Conservation (phyloP, 345 rosid genomes). For the Hibiscus trionum region DNA sequence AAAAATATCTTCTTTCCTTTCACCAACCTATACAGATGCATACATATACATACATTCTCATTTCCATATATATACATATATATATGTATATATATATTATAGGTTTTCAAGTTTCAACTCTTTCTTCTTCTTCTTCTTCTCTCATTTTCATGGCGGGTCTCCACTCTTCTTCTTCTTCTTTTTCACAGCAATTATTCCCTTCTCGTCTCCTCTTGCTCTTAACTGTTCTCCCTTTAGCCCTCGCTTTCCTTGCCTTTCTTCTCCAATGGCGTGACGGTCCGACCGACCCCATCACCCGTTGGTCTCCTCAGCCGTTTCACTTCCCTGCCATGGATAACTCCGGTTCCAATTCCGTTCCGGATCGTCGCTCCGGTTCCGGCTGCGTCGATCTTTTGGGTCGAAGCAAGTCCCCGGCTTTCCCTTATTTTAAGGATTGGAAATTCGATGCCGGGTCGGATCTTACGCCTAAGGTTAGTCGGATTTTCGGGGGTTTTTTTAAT, state of each 20-base stretch:
- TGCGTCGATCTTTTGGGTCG: constrained; percentile 55
- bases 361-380: constrained; percentile 31
- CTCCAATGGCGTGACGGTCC: constrained; percentile 64
- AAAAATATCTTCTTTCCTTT: neutral
- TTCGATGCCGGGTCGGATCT: constrained; percentile 58
- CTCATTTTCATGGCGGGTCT: constrained; percentile 50
- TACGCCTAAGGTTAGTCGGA: constrained; percentile 57
- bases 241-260: constrained; percentile 54
- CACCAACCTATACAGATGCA: neutral
- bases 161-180: constrained; percentile 9
- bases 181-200: constrained; percentile 15
- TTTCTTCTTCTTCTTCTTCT: neutral
- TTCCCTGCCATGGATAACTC: constrained; percentile 62
- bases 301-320: constrained; percentile 38
- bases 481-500: neutral
- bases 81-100: too few relatives aligned
- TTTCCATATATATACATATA: too few relatives aligned
- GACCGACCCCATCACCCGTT: constrained; percentile 37
- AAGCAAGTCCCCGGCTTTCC: constrained; percentile 49
- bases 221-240: constrained; percentile 47
- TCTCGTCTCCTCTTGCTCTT: constrained; percentile 39
- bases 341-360: constrained; percentile 11
- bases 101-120: neutral
- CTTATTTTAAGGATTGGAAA: constrained; percentile 62
- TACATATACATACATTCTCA: neutral